Evolutionary conservation across 2,329 filamentous ascomycete species (phyloP), one percentile per base, ranked within the genome.

Genomic region (Fusarium sp.): DNA sequence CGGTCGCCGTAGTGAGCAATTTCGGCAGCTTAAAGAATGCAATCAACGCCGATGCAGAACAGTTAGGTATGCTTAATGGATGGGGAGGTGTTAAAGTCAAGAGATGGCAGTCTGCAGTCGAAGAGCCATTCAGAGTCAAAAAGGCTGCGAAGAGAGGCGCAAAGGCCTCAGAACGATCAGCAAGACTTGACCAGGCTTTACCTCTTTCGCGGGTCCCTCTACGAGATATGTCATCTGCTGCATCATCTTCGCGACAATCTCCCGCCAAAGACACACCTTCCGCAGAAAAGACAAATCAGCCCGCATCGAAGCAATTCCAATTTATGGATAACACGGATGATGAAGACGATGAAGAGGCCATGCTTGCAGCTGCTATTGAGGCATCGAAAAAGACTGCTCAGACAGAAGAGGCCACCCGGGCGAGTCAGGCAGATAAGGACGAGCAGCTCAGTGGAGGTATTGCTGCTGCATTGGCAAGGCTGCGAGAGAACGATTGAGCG

Each of bases 1-100:
- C 96, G 1, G 90, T 98, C 14, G 93, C 93, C 33, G 83, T 99
- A 55, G 94, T 98, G 39, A 93, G 93, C 74, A 94, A 94, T 55
- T 99, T 98, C 84, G 96, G 96, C 29, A 97, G 93, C 73, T 83
- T 99, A 64, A 90, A 91, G 74, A 93, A 92, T 41, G 95, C 95
- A 1, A 86, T 98, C 65, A 98, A 98, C 80, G 95, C 94, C 4
- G 89, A 92, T 47, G 90, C 93, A 1, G 96, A 98, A 79, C 93
- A 97, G 81, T 88, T 99, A 39, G 90, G 91, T 18, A 84, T 93
- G 70, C 90, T 99, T n/a, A 89, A 91, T 35, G 96, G 96, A 2
- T 99, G 95, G 95, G 96, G 96, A 38, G 94, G 97, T 82, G 94
- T 94, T 84, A 99, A 99, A 82, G 94, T 98, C 27, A 92, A 93